Conservation (phyloP, 805 yeast species). For the Isabelozyma pseudorhagii region DNA sequence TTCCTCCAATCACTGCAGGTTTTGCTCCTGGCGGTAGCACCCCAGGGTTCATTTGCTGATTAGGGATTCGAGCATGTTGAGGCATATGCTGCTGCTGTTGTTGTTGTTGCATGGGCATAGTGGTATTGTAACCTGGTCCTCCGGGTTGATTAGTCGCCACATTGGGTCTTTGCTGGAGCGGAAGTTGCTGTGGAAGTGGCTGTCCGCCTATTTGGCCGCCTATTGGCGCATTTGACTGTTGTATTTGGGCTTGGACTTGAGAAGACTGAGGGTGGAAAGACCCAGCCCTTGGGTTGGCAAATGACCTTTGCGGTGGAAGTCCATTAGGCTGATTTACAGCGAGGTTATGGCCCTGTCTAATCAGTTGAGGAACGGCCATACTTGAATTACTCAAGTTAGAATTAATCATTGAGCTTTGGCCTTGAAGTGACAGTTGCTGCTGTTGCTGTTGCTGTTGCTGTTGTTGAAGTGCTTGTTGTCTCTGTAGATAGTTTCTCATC, state of each 20-base stretch:
- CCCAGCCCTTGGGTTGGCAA: conserved; percentile 2
- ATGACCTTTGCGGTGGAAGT: conserved; percentile 1
- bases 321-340: conserved; percentile 5
- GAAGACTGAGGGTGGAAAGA: conserved; percentile 1
- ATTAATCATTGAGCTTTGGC: conserved; percentile 2
- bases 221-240: background rate
- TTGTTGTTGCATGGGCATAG: conserved; percentile 5
- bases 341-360: conserved; percentile 3
- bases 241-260: background rate
- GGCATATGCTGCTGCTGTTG: conserved; percentile 13
- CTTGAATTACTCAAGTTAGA: conserved; percentile 13
- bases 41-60: background rate
- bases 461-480: conserved; percentile 28
- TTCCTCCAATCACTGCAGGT: conserved; percentile 1
- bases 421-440: conserved; percentile 6
- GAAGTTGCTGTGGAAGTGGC: conserved; percentile 6
- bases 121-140: background rate
- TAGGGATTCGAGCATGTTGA: conserved; percentile 1
- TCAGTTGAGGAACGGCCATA: conserved; percentile 11
- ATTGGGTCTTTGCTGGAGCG: background rate
- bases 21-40: background rate
- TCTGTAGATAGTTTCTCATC: conserved; percentile 37
- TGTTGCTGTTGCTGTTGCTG: conserved; percentile 20
- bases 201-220: conserved; percentile 1
- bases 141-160: background rate